phyloP scores from a whole-genome alignment of 106 monocot species.

The Iris macrosiphon region DNA sequence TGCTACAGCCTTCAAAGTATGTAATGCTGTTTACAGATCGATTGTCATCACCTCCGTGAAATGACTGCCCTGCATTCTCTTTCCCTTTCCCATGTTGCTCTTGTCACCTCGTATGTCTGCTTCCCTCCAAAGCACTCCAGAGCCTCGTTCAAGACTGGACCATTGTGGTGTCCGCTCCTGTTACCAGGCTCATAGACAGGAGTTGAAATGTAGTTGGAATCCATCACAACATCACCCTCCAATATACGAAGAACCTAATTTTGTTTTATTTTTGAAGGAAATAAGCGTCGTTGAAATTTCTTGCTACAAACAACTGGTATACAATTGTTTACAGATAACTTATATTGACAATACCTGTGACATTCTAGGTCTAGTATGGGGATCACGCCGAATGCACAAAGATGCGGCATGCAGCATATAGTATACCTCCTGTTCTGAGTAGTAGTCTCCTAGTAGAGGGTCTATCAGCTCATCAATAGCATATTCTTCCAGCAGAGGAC shows the following conservation, averaged over 20 bases:
- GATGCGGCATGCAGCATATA: constrained; percentile 87
- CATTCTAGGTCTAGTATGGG: constrained; percentile 80
- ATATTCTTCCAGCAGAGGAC: constrained; percentile 67
- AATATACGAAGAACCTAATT: constrained; percentile 80
- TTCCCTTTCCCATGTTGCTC: constrained; percentile 32
- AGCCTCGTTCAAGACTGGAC: constrained; percentile 3
- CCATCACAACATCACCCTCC: constrained; percentile 67
- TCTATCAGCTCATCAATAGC: constrained; percentile 66
- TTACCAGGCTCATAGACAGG: constrained; percentile 39
- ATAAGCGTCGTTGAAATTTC: no score
- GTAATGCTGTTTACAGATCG: no score
- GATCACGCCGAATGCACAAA: constrained; percentile 78
- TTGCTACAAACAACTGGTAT: no score
- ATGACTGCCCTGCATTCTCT: no score
- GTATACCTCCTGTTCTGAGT: constrained; percentile 50
- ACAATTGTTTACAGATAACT: no score
- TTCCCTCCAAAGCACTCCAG: constrained; percentile 3
- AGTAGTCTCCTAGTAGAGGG: constrained; percentile 47
- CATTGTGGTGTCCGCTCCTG: constrained; percentile 28
- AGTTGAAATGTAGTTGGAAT: constrained; percentile 25
- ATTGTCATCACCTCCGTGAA: no score
- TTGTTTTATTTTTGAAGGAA: no score
- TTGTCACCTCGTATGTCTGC: constrained; percentile 18
- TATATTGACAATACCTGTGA: no score
- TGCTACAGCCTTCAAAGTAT: no score